phyloP scores from a whole-genome alignment of 495 filamentous ascomycete species.

The Daldinia grandis region DNA sequence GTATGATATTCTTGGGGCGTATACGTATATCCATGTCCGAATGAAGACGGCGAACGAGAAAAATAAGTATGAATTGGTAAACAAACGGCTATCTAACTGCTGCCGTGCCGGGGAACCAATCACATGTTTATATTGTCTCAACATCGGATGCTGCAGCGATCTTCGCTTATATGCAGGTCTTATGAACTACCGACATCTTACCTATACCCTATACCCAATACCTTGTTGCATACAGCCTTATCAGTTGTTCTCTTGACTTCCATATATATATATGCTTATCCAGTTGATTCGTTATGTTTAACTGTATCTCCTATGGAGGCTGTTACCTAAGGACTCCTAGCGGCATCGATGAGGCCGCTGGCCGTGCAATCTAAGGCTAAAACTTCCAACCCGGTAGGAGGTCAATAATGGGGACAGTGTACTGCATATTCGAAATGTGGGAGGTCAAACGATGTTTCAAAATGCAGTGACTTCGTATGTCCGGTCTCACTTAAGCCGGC shows the following conservation, averaged over 20 bases:
- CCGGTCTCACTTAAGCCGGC: conserved; percentile 4
- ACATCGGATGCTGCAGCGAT: conserved; percentile 14
- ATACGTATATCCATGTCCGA: not conserved
- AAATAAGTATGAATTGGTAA: not conserved
- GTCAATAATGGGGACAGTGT: not conserved
- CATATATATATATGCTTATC: not conserved
- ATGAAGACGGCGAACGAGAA: not conserved
- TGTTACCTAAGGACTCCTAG: not conserved
- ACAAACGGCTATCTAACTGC: not conserved
- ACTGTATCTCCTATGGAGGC: not conserved
- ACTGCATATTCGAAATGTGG: not conserved
- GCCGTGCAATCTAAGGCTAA: not conserved
- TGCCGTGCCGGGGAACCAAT: conserved; percentile 6
- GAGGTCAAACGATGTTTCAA: not conserved
- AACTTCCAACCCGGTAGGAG: not conserved
- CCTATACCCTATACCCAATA: not conserved
- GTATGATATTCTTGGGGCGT: not conserved
- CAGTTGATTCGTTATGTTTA: not conserved
- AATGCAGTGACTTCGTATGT: not conserved
- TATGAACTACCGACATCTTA: conserved; percentile 27
- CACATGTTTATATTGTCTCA: not conserved
- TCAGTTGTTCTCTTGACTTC: not conserved
- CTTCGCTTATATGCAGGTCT: conserved; percentile 29
- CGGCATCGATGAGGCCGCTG: not conserved
- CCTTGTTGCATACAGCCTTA: not conserved